phyloP scores from a whole-genome alignment of 2,329 filamentous ascomycete genomes.

The Sclerotinia sclerotiorum region DNA sequence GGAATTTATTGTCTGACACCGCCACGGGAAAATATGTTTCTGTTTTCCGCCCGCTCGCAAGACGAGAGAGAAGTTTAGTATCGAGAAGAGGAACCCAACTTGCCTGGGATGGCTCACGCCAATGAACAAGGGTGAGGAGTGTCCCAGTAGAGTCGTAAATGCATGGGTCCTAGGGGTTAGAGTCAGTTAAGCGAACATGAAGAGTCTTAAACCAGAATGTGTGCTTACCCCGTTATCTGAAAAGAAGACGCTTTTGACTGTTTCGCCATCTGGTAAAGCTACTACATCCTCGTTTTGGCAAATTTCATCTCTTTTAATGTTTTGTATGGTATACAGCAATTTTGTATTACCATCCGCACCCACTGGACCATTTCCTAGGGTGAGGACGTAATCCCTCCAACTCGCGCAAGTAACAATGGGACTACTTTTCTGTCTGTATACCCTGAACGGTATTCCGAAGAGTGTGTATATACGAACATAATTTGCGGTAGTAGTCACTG shows the following conservation, averaged over 20 bases:
- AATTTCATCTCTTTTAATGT: constrained; percentile 90
- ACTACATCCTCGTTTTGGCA: constrained; percentile 93
- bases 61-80: constrained; percentile 77
- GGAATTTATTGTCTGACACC: constrained; percentile 86
- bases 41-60: constrained; percentile 79
- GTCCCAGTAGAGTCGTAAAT: constrained; percentile 94
- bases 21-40: constrained; percentile 96
- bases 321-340: constrained; percentile 88
- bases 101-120: constrained; percentile 81
- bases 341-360: constrained; percentile 74
- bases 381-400: constrained; percentile 95
- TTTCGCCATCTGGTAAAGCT: constrained; percentile 72
- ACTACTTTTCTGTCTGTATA: constrained; percentile 88
- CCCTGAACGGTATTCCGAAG: constrained; percentile 83
- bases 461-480: constrained; percentile 93
- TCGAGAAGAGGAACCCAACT: constrained; percentile 92
- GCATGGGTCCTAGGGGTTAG: constrained; percentile 70
- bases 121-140: constrained; percentile 83
- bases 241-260: constrained; percentile 83
- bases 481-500: constrained; percentile 80
- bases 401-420: constrained; percentile 91
- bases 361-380: constrained; percentile 87
- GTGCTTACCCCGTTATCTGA: constrained; percentile 77
- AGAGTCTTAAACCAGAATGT: neutral
- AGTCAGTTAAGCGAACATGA: constrained; percentile 18